phyloP scores from a whole-genome alignment of 805 yeast species.

The Candida vaughaniae region DNA sequence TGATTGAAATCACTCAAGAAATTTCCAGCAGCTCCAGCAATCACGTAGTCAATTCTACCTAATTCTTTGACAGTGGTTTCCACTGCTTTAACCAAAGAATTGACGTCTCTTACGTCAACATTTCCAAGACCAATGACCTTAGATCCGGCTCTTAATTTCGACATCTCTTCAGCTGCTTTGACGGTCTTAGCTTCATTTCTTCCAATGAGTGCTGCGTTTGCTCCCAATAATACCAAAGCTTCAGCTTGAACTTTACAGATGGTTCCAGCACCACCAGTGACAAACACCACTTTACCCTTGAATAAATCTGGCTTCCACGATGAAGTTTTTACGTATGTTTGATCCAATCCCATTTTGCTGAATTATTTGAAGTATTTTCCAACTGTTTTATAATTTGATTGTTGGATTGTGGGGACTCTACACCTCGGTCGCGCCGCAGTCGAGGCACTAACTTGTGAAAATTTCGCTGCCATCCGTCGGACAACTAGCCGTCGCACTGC shows the following conservation, averaged over 20 bases:
- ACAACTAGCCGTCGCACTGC: too few species aligned
- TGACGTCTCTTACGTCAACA: slow-evolving; percentile 75
- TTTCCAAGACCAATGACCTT: slow-evolving; percentile 69
- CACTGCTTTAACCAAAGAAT: slow-evolving; percentile 62
- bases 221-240: slow-evolving; percentile 80
- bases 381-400: too few species aligned
- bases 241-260: slow-evolving; percentile 89
- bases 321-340: slow-evolving; percentile 26
- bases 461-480: too few species aligned
- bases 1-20: slow-evolving; percentile 78
- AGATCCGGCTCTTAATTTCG: slow-evolving; percentile 54
- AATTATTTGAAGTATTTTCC: neutral
- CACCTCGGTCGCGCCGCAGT: too few species aligned
- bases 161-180: slow-evolving; percentile 65
- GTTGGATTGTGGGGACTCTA: slow-evolving; percentile 5
- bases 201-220: slow-evolving; percentile 84
- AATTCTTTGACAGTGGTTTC: slow-evolving; percentile 60
- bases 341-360: slow-evolving; percentile 23
- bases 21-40: slow-evolving; percentile 97
- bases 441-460: too few species aligned
- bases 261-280: slow-evolving; percentile 97
- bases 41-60: slow-evolving; percentile 82
- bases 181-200: slow-evolving; percentile 68
- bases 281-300: slow-evolving; percentile 81
- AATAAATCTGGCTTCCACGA: slow-evolving; percentile 63